Evolutionary conservation across 2,329 filamentous ascomycete species (phyloP).

Genomic region (Xylariaceae sp.): DNA sequence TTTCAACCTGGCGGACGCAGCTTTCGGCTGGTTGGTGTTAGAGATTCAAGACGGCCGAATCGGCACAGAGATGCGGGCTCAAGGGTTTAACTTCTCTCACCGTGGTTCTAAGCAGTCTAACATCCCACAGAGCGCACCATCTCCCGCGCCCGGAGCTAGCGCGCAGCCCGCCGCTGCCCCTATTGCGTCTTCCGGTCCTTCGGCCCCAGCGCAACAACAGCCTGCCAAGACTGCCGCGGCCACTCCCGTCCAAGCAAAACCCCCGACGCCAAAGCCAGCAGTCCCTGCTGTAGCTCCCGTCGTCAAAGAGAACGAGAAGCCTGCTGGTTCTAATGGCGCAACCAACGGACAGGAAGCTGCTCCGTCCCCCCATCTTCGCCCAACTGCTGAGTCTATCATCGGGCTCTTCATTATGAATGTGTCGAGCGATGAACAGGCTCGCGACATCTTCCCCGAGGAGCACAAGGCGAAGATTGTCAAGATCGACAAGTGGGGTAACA

Average conservation of each 20-base stretch:
- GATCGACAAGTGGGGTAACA: slow-evolving; percentile 71
- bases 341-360: slow-evolving; percentile 47
- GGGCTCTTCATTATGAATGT: slow-evolving; percentile 89
- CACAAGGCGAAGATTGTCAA: slow-evolving; percentile 75
- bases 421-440: slow-evolving; percentile 74
- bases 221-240: slow-evolving; percentile 39
- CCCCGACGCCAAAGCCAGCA: slow-evolving; percentile 44
- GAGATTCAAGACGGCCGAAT: slow-evolving; percentile 95
- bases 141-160: slow-evolving; percentile 34
- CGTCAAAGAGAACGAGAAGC: slow-evolving; percentile 54
- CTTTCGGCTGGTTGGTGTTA: slow-evolving; percentile 91
- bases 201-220: slow-evolving; percentile 35
- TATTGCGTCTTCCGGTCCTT: slow-evolving; percentile 27
- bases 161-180: slow-evolving; percentile 29
- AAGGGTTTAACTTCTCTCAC: slow-evolving; percentile 99
- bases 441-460: slow-evolving; percentile 75
- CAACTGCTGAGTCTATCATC: slow-evolving; percentile 60
- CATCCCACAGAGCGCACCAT: slow-evolving; percentile 35
- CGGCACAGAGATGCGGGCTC: slow-evolving; percentile 96
- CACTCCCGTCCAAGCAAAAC: slow-evolving; percentile 43
- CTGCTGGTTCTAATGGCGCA: slow-evolving; percentile 48
- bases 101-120: slow-evolving; percentile 70
- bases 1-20: slow-evolving; percentile 95
- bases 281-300: slow-evolving; percentile 37
- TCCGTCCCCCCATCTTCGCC: slow-evolving; percentile 57